Conservation (phyloP, 2,329 filamentous ascomycete species). For the Talaromyces albobiverticillius region DNA sequence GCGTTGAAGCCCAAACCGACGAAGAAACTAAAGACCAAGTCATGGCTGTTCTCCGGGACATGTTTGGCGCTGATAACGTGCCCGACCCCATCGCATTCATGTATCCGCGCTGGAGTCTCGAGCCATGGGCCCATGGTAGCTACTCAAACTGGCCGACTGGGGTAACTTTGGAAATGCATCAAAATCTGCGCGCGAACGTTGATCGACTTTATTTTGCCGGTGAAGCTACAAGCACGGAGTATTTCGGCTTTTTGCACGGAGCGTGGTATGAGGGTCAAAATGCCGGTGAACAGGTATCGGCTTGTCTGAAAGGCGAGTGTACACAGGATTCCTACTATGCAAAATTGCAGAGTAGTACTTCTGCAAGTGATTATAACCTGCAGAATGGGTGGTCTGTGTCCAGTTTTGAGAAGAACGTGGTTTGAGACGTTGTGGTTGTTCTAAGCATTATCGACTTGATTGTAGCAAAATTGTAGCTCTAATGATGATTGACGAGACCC, state of each 20-base stretch:
- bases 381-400: slow-evolving; percentile 16
- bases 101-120: slow-evolving; percentile 58
- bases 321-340: slow-evolving; percentile 8
- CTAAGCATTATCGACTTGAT: not conserved
- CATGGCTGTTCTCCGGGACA: slow-evolving; percentile 56
- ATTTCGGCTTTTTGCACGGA: slow-evolving; percentile 65
- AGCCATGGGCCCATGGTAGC: slow-evolving; percentile 56
- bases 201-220: slow-evolving; percentile 63
- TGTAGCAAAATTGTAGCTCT: not conserved
- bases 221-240: slow-evolving; percentile 61
- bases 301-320: slow-evolving; percentile 13
- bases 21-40: slow-evolving; percentile 57
- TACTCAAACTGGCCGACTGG: slow-evolving; percentile 68
- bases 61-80: slow-evolving; percentile 58
- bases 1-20: slow-evolving; percentile 59
- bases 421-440: not conserved
- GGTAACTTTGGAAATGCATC: slow-evolving; percentile 62
- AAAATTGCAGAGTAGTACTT: slow-evolving; percentile 8
- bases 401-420: slow-evolving; percentile 11
- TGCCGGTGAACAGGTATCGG: slow-evolving; percentile 33
- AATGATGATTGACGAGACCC: not conserved
- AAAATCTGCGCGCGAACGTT: slow-evolving; percentile 66
- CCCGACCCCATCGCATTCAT: slow-evolving; percentile 60
- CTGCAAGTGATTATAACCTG: slow-evolving; percentile 2
- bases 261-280: slow-evolving; percentile 58